Evolutionary conservation across 179 eudicot genomes (phyloP).

Genomic region (Actinidia polygama): DNA sequence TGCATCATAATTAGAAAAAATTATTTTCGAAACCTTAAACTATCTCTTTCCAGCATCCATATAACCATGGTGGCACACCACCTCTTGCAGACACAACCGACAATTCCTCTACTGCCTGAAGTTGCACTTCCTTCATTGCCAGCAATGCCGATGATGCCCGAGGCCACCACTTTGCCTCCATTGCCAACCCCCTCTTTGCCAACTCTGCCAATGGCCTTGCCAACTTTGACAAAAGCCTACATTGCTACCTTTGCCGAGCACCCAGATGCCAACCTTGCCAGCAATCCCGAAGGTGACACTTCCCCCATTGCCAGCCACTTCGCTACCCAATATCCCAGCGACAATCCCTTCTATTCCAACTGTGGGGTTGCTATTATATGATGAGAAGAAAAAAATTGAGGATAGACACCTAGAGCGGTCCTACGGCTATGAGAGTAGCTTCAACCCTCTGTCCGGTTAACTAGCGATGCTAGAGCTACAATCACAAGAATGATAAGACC

Average conservation of each 20-base stretch:
- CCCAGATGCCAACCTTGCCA: constrained; percentile 1
- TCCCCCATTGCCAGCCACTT: background rate
- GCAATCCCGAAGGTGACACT: constrained; percentile 3
- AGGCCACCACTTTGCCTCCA: constrained; percentile 14
- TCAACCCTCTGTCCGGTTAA: too few species aligned
- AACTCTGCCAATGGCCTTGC: constrained; percentile 23
- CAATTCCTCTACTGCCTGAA: constrained; percentile 20
- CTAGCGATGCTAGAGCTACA: too few species aligned
- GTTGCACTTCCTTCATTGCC: constrained; percentile 11
- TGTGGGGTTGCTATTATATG: too few species aligned
- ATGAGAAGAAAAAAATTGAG: too few species aligned
- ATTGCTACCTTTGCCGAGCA: constrained; percentile 16
- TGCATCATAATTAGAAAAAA: too few species aligned
- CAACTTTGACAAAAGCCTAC: background rate
- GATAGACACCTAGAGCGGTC: too few species aligned
- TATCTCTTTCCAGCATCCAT: constrained; percentile 6
- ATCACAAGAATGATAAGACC: too few species aligned
- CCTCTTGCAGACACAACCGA: constrained; percentile 13
- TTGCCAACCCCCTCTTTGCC: constrained; percentile 21
- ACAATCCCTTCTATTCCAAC: constrained; percentile 1
- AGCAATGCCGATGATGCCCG: background rate
- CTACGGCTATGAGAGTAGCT: too few species aligned
- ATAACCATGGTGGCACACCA: constrained; percentile 14
- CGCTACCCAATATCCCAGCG: constrained; percentile 13
- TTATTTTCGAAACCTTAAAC: too few species aligned